Base-by-base conservation (phyloP, 257 asterid species). In the Solanum paucissectum region DNA sequence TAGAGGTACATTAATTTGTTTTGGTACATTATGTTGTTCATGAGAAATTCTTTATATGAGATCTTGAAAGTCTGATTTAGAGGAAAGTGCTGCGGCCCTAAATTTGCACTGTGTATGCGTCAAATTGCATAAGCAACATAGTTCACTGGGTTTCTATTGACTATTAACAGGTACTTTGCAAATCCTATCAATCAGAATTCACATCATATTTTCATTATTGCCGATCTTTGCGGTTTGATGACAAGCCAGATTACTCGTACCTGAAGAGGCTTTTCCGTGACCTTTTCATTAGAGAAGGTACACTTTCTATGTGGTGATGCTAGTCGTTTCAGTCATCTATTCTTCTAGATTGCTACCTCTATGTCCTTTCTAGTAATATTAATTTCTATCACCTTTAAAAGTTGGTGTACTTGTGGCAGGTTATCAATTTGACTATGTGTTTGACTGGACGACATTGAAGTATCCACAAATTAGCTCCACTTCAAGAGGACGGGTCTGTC, bases 401-500 rank as follows among this genome's bases (percentile, higher is more conserved):
- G 83, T 76, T n/a, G 60, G 58, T 38, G 44, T 76, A 36, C 23
- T 52, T 21, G 29, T 37, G 87, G 89, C 93, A 95, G 98, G 98
- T 91, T 94, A 92, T 91, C 98, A 94, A 88, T 94, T 94, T 90
- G 98, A 95, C 91, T 93, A 91, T 90, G 96, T 94, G 85, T 96
- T 95, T 88, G 99, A 95, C 94, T 96, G 99, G 99, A 96, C 98
- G n/a, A 89, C 90, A 74, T 87, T 95, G 92, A 95, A 95, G 93
- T 92, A 93, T 87, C 98, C 98, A 44, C 96, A 94, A 90, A 90
- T 90, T 85, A 92, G 97, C 71, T 95, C 98, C 85, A 92, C 94
- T 91, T 93, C 98, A 83, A 91, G 95, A 92, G 85, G 92, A 74
- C 91, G 92, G 87, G 95, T 92, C 88, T 89, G 64, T 87, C 77